Evolutionary conservation across 192 early-diverging fungal genomes (phyloP), one percentile per base, ranked within the genome.

Genomic region (Coemansia sp.): DNA sequence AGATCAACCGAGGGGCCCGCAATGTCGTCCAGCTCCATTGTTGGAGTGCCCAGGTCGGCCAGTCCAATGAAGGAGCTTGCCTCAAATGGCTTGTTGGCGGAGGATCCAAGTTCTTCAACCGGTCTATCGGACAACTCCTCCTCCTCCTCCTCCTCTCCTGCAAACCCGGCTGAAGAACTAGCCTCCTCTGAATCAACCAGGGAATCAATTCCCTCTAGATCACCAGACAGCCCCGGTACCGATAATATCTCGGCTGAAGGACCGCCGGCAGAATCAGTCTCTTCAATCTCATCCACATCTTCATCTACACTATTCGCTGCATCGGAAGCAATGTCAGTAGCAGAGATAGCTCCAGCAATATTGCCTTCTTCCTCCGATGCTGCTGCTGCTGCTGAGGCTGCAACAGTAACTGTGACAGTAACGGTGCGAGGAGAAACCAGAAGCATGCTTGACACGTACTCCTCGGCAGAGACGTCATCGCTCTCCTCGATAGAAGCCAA

Each of bases 391-490:
- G 25, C n/a, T 38, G 55, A 19, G 2, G 32, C 57, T 7, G 57
- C 39, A 39, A 59, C 57, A n/a, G 57, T 59, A 16, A 59, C 57
- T 1, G 57, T 59, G 57, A 59, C 57, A 8, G 57, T 59, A n/a
- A 59, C 57, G 1, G 57, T 59, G 38, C 57, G 32, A 40, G 57
- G 5, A 17, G 57, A 37, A 8, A 59, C 38, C n/a, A 59, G 57
- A 19, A 59, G 11, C 32, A n/a, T 41, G 57, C 57, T 59, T 5
- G 57, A 59, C 16, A 16, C 13, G 16, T 40, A 59, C n/a, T 10
- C 57, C 7, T 41, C n/a, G 10, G 19, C 51, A 54, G 51, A 54
- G 20, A 22, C 19, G 32, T 46, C 55, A 1, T 53, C 50, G 10
- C 32, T 40, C 17, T 56, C 44, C 19, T 65, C 49, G 40, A 10